A percentile compares a stretch with the other conserved stretches of the same genome.
Conservation (phyloP, 108 stramenopile genomes). For the Poteriospumella lacustris region DNA sequence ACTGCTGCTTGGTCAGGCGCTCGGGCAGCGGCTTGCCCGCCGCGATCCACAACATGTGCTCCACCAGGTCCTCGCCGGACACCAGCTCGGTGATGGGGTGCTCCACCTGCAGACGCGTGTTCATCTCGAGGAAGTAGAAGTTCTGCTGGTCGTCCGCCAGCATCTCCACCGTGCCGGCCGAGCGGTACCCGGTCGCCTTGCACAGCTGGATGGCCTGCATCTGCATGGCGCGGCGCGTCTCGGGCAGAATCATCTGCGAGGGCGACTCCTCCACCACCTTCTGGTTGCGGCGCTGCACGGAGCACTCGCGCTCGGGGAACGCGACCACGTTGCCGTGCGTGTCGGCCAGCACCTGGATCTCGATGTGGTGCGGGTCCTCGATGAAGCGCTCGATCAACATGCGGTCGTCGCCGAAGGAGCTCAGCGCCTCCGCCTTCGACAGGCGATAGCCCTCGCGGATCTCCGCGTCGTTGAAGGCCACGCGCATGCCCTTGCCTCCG, state of each 20-base stretch:
- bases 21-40: conserved; percentile 59
- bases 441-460: conserved; percentile 69
- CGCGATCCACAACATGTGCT: conserved; percentile 74
- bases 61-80: conserved; percentile 79
- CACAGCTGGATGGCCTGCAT: conserved; percentile 70
- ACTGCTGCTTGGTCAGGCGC: conserved; percentile 3
- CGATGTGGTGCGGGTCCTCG: conserved; percentile 91
- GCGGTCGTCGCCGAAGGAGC: conserved; percentile 82
- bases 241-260: conserved; percentile 54
- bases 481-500: conserved; percentile 97
- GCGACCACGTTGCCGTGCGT: conserved; percentile 66
- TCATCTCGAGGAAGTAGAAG: conserved; percentile 99
- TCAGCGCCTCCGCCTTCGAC: conserved; percentile 72
- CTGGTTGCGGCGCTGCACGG: conserved; percentile 92
- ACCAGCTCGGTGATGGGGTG: conserved; percentile 94
- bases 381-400: conserved; percentile 93
- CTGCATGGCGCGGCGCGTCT: conserved; percentile 73
- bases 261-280: conserved; percentile 96
- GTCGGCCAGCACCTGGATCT: conserved; percentile 90
- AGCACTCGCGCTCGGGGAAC: conserved; percentile 90
- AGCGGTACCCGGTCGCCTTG: conserved; percentile 68
- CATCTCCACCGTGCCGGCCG: conserved; percentile 95
- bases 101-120: conserved; percentile 74
- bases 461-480: conserved; percentile 73
- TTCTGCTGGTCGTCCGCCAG: conserved; percentile 75